Evolutionary conservation across 139 green algal genomes (phyloP).

Genomic region (Edaphochlamys debaryana): DNA sequence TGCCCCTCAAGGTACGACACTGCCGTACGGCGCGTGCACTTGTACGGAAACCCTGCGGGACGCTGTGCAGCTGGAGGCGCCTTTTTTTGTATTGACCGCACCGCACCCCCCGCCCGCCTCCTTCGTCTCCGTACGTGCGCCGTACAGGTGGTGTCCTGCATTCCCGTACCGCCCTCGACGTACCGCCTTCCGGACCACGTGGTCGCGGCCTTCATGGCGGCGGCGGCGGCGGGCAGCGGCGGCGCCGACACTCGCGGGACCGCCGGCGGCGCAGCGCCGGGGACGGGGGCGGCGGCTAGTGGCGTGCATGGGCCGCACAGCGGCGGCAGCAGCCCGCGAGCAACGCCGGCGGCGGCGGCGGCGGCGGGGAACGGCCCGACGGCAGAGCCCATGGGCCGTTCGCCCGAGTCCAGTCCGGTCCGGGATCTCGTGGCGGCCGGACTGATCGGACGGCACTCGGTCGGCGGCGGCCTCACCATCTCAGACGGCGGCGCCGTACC

Average conservation of each 20-base stretch:
- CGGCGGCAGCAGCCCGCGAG: slow-evolving; percentile 11
- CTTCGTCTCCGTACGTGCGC: no score
- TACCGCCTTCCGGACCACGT: slow-evolving; percentile 29
- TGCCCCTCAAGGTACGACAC: slow-evolving; percentile 32
- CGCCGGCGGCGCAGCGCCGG: neutral
- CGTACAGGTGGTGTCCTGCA: slow-evolving; percentile 32
- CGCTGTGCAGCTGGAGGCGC: no score
- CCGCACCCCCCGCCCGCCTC: no score
- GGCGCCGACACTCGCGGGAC: neutral
- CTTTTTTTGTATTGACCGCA: no score
- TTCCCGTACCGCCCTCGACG: slow-evolving; percentile 10
- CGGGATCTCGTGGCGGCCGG: no score
- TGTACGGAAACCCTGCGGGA: no score
- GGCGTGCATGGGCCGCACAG: neutral
- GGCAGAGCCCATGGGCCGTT: neutral
- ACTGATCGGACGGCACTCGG: no score
- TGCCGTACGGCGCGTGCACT: no score
- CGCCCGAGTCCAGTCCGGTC: no score
- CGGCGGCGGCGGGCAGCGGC: neutral
- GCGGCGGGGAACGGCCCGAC: no score
- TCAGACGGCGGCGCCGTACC: neutral
- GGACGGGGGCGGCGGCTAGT: neutral
- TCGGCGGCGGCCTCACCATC: no score
- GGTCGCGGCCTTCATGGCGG: slow-evolving; percentile 22
- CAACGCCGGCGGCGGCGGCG: no score